Conservation (phyloP, 495 filamentous ascomycete genomes). For the Lophiotrema nucula region DNA sequence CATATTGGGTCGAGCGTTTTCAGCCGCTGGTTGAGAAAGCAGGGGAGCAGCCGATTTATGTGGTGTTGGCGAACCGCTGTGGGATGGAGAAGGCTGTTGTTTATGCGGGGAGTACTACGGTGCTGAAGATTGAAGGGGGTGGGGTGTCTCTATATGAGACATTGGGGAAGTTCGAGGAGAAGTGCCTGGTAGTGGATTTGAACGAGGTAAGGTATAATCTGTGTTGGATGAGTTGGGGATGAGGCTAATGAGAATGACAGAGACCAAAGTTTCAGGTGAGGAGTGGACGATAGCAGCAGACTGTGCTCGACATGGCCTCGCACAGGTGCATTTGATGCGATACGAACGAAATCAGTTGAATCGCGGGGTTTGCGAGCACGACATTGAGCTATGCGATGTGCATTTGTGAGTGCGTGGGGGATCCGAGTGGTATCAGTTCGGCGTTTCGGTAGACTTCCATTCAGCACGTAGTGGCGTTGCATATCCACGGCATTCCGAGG, state of each 20-base stretch:
- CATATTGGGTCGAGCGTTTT: slow-evolving; percentile 86
- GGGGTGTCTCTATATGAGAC: slow-evolving; percentile 67
- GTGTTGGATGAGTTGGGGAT: not conserved
- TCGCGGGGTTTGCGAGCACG: too few relatives aligned
- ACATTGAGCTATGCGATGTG: too few relatives aligned
- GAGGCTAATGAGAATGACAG: not conserved
- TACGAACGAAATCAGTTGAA: too few relatives aligned
- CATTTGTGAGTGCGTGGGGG: too few relatives aligned
- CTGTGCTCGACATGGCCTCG: too few relatives aligned
- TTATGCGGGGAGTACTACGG: slow-evolving; percentile 84
- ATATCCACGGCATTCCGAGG: too few relatives aligned
- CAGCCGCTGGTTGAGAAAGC: slow-evolving; percentile 63
- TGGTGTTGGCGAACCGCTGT: slow-evolving; percentile 80
- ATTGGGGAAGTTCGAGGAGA: slow-evolving; percentile 63
- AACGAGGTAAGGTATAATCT: slow-evolving; percentile 31
- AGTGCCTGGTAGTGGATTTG: slow-evolving; percentile 65
- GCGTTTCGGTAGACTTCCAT: too few relatives aligned
- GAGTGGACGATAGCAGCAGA: slow-evolving; percentile 2
- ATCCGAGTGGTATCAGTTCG: too few relatives aligned
- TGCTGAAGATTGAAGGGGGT: slow-evolving; percentile 70
- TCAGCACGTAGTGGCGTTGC: too few relatives aligned
- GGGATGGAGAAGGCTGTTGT: slow-evolving; percentile 65
- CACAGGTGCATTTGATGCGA: not conserved
- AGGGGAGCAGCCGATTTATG: slow-evolving; percentile 62
- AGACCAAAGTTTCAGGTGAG: slow-evolving; percentile 33